Conservation (phyloP, 169 alveolate species). For the Babesia bigemina region DNA sequence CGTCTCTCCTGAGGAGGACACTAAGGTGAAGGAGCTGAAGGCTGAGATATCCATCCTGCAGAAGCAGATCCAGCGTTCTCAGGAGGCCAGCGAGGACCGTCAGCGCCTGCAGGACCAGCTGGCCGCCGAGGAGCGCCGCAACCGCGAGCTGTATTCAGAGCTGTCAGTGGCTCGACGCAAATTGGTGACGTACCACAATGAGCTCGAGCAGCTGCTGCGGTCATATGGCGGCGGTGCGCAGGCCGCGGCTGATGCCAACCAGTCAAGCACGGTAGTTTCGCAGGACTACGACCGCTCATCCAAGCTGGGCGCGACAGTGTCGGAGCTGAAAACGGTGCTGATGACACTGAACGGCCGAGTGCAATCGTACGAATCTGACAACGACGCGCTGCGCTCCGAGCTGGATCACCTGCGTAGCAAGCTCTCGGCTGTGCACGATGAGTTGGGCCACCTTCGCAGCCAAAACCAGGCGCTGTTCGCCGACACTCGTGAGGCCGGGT, state of each 20-base stretch:
- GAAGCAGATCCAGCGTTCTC: conserved; percentile 36
- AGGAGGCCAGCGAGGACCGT: conserved; percentile 4
- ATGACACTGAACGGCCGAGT: conserved; percentile 10
- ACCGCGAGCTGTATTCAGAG: conserved; percentile 26
- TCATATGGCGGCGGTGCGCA: conserved; percentile 1
- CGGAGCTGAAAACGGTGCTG: conserved; percentile 10
- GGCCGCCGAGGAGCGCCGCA: conserved; percentile 25
- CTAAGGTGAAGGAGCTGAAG: conserved; percentile 44
- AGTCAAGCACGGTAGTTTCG: conserved; percentile 15
- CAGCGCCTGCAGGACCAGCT: conserved; percentile 16
- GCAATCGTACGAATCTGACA: conserved; percentile 12
- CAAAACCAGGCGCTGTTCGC: conserved; percentile 6
- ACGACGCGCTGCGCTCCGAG: conserved; percentile 13
- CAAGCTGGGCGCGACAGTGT: conserved; percentile 5
- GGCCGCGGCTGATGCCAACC: not conserved
- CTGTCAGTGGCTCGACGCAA: not conserved
- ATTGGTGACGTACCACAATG: conserved; percentile 24
- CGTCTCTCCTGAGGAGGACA: conserved; percentile 11
- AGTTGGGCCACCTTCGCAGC: conserved; percentile 1
- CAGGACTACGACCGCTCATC: conserved; percentile 2
- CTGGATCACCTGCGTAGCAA: conserved; percentile 4
- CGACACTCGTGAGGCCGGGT: conserved; percentile 16
- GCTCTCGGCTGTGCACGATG: not conserved
- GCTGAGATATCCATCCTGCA: conserved; percentile 35
- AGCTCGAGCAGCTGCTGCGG: conserved; percentile 14